phyloP scores from a whole-genome alignment of 73 alveolate species.

The Paraurostyla sp. region DNA sequence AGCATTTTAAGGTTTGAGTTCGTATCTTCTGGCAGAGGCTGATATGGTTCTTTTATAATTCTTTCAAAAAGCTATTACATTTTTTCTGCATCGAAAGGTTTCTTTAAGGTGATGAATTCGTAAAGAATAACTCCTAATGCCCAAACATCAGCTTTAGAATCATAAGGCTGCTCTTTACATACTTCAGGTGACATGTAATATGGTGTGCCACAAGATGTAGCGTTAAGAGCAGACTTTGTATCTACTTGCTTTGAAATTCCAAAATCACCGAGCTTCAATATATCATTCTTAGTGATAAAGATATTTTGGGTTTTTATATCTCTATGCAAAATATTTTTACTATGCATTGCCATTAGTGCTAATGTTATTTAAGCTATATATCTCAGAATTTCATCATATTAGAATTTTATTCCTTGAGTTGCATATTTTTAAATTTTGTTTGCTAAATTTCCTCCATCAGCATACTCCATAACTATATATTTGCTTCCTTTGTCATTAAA shows the following conservation, averaged over 20 bases:
- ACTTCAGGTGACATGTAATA: constrained; percentile 98
- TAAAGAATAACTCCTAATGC: constrained; percentile 97
- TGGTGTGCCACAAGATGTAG: constrained; percentile 97
- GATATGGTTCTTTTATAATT: constrained; percentile 72
- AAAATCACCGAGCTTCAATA: constrained; percentile 97
- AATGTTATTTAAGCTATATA: constrained; percentile 93
- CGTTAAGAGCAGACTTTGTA: constrained; percentile 86
- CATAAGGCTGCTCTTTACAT: constrained; percentile 93
- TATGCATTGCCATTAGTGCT: constrained; percentile 95
- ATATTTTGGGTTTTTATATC: constrained; percentile 96
- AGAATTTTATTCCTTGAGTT: constrained; percentile 76
- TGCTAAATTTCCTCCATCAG: constrained; percentile 96
- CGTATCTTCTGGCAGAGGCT: constrained; percentile 73
- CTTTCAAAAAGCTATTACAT: constrained; percentile 78
- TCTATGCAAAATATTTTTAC: constrained; percentile 96
- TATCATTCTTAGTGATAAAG: constrained; percentile 86
- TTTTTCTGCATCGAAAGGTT: constrained; percentile 95
- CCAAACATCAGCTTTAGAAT: constrained; percentile 98
- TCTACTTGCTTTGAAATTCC: constrained; percentile 96
- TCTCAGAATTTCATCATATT: constrained; percentile 84
- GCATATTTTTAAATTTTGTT: constrained; percentile 84
- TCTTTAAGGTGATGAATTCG: constrained; percentile 91
- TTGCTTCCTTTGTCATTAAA: constrained; percentile 88
- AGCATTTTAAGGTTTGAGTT: constrained; percentile 74
- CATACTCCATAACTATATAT: constrained; percentile 97